Percentiles rank a stretch among this genome's conserved stretches.
Conservation (phyloP, 2,329 filamentous ascomycete genomes). For the Colletotrichum costaricense region DNA sequence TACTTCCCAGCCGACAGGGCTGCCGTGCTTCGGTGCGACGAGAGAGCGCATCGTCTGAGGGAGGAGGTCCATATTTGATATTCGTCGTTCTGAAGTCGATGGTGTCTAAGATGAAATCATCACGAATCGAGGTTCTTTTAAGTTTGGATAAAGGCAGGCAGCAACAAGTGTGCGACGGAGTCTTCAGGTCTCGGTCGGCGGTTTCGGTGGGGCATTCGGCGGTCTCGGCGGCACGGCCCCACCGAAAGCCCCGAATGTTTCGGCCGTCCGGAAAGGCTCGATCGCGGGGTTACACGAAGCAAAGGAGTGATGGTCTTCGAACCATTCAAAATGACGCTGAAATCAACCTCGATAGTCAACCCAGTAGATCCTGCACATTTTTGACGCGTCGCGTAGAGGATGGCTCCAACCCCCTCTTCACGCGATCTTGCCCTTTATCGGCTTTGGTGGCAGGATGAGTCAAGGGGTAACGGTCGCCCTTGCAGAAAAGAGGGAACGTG, state of each 20-base stretch:
- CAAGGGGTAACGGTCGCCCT: slow-evolving; percentile 29
- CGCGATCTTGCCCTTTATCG: slow-evolving; percentile 19
- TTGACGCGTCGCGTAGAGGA: neutral
- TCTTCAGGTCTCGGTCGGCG: slow-evolving; percentile 7
- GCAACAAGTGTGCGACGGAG: neutral
- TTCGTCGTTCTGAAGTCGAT: no score
- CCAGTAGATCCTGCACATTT: neutral
- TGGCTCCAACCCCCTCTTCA: slow-evolving; percentile 11
- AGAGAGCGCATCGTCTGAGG: slow-evolving; percentile 57
- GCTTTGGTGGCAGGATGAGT: slow-evolving; percentile 32
- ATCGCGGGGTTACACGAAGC: neutral
- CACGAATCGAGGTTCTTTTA: neutral
- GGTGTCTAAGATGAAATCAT: no score
- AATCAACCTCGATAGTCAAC: neutral
- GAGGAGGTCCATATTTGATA: slow-evolving; percentile 45
- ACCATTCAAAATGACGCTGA: neutral
- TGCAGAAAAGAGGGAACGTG: slow-evolving; percentile 28
- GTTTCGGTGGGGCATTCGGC: slow-evolving; percentile 20
- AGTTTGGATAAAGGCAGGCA: no score
- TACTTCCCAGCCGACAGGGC: slow-evolving; percentile 52
- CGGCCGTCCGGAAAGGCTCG: neutral
- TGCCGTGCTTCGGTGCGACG: slow-evolving; percentile 51
- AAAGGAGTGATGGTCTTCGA: neutral
- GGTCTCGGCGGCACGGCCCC: slow-evolving; percentile 11
- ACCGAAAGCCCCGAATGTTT: slow-evolving; percentile 27